Base-by-base conservation (phyloP, 176 grass and related monocot genomes). In the Triticum aestivum region DNA sequence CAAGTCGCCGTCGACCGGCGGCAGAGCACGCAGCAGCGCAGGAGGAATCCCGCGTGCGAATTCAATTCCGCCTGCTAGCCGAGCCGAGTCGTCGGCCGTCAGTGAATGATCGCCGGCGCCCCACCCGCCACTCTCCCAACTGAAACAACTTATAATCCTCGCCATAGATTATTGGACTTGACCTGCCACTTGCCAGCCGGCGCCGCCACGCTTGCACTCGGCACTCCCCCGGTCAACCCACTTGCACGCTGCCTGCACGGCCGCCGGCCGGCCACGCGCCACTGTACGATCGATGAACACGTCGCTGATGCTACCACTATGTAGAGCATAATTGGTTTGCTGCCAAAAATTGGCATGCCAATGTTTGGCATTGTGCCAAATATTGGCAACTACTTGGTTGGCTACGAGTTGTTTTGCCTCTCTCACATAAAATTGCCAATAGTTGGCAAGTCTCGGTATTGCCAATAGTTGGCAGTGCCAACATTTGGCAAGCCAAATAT, bases 81-180 rank as follows among this genome's bases (percentile, higher is more conserved):
- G 45, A 15, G 13, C 42, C 23, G 14, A 17, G 13, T 45, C n/a
- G 11, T 30, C 63, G 29, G 0, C 6, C 12, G 26, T 13, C 41
- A 13, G 26, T 49, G 78, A 64, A 29, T 30, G 6, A 27, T 34
- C 29, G 7, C 3, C 3, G 2, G 34, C 82, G 68, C 37, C 65
- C 67, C 78, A 86, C 70, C 88, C 52, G 83, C 83, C 83, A 38
- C 37, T 12, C 70, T 30, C 78, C 88, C 88, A 89, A 79, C 82
- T 26, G 61, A 82, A 82, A 29, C 61, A 11, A 4, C 64, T 51
- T 15, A 15, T 15, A 51, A 4, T 54, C 51, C 5, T 54, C 15
- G 27, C 5, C 7, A 20, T 32, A 35, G 65, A 69, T 56, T 56
- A 56, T 56, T 56, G 0, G 52, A 56, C 52, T 56, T 18, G 52